phyloP scores from a whole-genome alignment of 1,284 basidiomycete species.

The Fomitopsis schrenkii region DNA sequence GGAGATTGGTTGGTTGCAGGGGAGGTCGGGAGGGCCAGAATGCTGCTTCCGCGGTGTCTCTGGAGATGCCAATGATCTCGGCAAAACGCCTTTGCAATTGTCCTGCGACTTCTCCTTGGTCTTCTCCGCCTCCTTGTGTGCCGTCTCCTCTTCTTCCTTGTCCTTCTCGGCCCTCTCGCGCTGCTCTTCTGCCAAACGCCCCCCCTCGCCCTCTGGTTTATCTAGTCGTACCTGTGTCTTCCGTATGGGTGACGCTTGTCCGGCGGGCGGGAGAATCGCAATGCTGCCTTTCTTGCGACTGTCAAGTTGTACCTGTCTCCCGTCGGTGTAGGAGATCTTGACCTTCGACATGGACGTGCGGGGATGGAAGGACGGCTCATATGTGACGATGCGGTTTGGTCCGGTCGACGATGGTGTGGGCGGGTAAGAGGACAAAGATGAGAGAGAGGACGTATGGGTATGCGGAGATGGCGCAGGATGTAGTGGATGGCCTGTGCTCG shows the following conservation, averaged over 20 bases:
- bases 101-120: constrained; percentile 30
- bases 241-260: constrained; percentile 39
- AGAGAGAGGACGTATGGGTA: constrained; percentile 44
- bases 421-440: constrained; percentile 58
- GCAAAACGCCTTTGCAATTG: constrained; percentile 41
- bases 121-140: constrained; percentile 24
- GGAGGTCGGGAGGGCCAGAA: constrained; percentile 73
- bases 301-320: constrained; percentile 56
- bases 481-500: constrained; percentile 42
- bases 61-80: constrained; percentile 44
- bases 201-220: constrained; percentile 44
- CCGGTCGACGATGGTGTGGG: constrained; percentile 52
- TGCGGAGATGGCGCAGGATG: constrained; percentile 48
- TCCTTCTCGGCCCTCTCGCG: constrained; percentile 36
- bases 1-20: constrained; percentile 35
- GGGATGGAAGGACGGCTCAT: constrained; percentile 65
- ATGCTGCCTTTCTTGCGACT: constrained; percentile 24
- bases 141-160: constrained; percentile 21
- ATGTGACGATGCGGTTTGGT: constrained; percentile 48
- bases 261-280: constrained; percentile 35
- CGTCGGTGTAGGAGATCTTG: constrained; percentile 45
- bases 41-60: constrained; percentile 38
- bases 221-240: constrained; percentile 35
- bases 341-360: constrained; percentile 22
- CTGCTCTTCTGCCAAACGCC: constrained; percentile 48